Conservation (phyloP, 2,329 filamentous ascomycete species). For the Capronia americana region DNA sequence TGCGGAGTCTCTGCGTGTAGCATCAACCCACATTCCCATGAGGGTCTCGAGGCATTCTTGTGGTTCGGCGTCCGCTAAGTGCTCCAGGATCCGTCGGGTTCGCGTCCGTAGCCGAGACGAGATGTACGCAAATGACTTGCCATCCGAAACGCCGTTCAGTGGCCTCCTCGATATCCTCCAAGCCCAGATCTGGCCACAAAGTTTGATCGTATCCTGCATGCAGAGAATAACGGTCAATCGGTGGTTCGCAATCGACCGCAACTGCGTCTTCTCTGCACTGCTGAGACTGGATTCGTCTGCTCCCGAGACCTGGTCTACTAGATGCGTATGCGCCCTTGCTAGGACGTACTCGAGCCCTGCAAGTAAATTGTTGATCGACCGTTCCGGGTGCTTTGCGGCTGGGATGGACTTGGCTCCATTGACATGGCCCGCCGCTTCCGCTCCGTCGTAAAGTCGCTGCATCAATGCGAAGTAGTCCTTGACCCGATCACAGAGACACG, state of each 20-base stretch:
- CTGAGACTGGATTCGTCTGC: constrained; percentile 19
- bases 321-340: constrained; percentile 81
- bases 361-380: constrained; percentile 73
- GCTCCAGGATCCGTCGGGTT: constrained; percentile 84
- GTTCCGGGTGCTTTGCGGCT: constrained; percentile 45
- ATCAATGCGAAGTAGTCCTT: constrained; percentile 73
- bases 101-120: constrained; percentile 90
- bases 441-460: constrained; percentile 65
- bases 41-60: constrained; percentile 93
- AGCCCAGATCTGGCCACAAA: constrained; percentile 93
- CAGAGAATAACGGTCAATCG: constrained; percentile 92
- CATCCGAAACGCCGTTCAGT: constrained; percentile 69
- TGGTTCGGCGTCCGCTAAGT: constrained; percentile 89
- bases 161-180: constrained; percentile 73
- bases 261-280: constrained; percentile 71
- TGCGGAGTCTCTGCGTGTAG: constrained; percentile 55
- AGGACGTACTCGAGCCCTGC: constrained; percentile 91
- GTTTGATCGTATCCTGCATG: constrained; percentile 91
- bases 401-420: constrained; percentile 15
- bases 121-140: constrained; percentile 87
- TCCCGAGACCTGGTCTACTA: constrained; percentile 56
- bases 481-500: constrained; percentile 84
- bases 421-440: constrained; percentile 37
- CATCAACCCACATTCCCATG: constrained; percentile 77
- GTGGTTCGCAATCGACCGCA: constrained; percentile 88